phyloP scores from a whole-genome alignment of 345 rosid species.

The Populus alba region DNA sequence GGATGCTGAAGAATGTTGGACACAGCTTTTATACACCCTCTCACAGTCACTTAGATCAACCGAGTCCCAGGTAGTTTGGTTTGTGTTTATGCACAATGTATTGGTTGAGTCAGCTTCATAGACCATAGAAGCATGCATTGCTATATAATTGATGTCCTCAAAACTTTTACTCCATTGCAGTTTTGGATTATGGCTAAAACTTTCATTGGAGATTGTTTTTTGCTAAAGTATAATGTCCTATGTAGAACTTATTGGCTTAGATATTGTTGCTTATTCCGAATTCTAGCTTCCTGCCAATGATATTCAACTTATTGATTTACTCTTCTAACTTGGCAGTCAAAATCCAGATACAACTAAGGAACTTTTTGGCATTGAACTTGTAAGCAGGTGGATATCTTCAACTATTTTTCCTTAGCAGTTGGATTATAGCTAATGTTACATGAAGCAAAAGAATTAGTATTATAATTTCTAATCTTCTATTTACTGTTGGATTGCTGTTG shows the following conservation, averaged over 20 bases:
- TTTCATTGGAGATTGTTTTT: neutral
- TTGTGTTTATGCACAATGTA: neutral
- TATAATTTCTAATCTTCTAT: neutral
- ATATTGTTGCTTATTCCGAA: neutral
- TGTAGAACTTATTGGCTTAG: neutral
- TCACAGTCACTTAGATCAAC: constrained; percentile 76
- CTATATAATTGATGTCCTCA: neutral
- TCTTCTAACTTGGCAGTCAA: constrained; percentile 45
- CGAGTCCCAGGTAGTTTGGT: constrained; percentile 46
- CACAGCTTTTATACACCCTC: constrained; percentile 85
- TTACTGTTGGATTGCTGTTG: neutral
- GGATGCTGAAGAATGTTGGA: constrained; percentile 99
- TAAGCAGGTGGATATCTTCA: constrained; percentile 61
- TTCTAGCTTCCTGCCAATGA: neutral
- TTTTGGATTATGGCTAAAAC: neutral
- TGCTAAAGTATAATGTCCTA: neutral
- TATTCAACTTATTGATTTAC: neutral
- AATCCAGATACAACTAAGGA: constrained; percentile 64
- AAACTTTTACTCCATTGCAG: neutral
- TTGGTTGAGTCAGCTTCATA: neutral
- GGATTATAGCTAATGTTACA: neutral
- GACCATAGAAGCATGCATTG: neutral
- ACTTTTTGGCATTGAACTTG: constrained; percentile 79
- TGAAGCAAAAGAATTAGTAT: neutral
- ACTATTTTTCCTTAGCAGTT: neutral